Conservation (phyloP, 805 yeast genomes). For the Monosporozyma siamensis region DNA sequence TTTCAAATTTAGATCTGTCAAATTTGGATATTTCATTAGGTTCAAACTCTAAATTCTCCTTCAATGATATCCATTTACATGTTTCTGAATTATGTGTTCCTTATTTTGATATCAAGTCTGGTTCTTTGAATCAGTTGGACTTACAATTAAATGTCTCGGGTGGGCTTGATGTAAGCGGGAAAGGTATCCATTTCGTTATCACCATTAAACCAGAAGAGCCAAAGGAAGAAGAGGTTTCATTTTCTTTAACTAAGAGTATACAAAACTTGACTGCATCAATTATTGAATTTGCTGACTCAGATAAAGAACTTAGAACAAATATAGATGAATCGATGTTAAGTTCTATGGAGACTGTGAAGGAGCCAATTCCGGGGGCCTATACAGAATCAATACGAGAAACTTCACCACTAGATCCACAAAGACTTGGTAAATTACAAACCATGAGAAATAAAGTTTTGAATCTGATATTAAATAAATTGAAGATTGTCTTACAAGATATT, state of each 20-base stretch:
- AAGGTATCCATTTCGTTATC: constrained; percentile 40
- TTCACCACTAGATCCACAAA: neutral
- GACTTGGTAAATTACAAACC: constrained; percentile 31
- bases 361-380: neutral
- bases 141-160: constrained; percentile 57
- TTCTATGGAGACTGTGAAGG: no score
- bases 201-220: neutral
- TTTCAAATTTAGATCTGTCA: constrained; percentile 73
- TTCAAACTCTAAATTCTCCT: constrained; percentile 39
- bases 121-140: constrained; percentile 45
- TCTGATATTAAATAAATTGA: constrained; percentile 53
- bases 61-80: constrained; percentile 59
- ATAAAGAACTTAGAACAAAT: constrained; percentile 4
- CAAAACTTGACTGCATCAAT: constrained; percentile 57
- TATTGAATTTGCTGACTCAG: constrained; percentile 28
- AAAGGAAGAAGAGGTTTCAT: constrained; percentile 14
- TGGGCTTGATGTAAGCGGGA: constrained; percentile 56
- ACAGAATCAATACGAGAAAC: neutral
- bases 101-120: constrained; percentile 52
- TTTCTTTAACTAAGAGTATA: constrained; percentile 61
- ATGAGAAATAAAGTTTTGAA: constrained; percentile 60
- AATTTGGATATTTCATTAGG: constrained; percentile 75
- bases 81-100: constrained; percentile 62
- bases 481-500: constrained; percentile 39
- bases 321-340: constrained; percentile 1